Base-by-base conservation (phyloP, 2,329 filamentous ascomycete genomes). In the Stachybotrys elegans region DNA sequence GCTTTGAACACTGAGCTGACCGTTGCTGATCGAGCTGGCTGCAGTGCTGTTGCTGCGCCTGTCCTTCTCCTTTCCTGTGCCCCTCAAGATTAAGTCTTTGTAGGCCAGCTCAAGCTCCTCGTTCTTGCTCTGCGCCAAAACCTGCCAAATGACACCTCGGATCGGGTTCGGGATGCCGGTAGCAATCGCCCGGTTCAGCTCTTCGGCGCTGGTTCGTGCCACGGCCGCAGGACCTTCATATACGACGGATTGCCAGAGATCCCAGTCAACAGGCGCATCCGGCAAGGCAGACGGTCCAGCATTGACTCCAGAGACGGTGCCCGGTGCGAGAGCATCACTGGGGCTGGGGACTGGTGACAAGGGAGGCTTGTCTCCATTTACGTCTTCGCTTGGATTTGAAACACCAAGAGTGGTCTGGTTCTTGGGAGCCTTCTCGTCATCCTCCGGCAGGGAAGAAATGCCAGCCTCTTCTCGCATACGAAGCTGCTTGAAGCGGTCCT, bases 71-170 rank as follows among this genome's bases (percentile, higher is more conserved):
- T 88, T 89, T 47, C 91, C 87, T 3, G 88, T 91, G 20, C 91
- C 91, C 47, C 88, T 80, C 40, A 77, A 78, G 23, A 88, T 78
- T 9, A 98, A 75, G 48, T 94, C 90, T 51, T 78, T 80, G 68
- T 97, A 98, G n/a, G 90, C 79, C 14, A 75, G 69, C 65, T 98
- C 93, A 16, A 98, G 71, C 36, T 94, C 89, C 48, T 92, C 86
- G 55, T 89, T 95, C 66, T 95, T 95, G 69, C 91, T 96, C 60
- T 95, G 89, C 4, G 93, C 90, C 49, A 98, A 71, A 7, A 97
- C 92, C 67, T 98, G 93, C 93, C 93, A 98, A 41, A 98, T 91
- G 3, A 98, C 93, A n/a, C 93, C 94, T 46, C 93, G 84, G 49
- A 98, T 95, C 4, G 91, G 92, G 53, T 85, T 90, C 1, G 93